These are phyloP conservation scores for Desmodesmus armatus DNA, from an alignment of 139 green algal species.

Conservation along the genomic window DNA sequence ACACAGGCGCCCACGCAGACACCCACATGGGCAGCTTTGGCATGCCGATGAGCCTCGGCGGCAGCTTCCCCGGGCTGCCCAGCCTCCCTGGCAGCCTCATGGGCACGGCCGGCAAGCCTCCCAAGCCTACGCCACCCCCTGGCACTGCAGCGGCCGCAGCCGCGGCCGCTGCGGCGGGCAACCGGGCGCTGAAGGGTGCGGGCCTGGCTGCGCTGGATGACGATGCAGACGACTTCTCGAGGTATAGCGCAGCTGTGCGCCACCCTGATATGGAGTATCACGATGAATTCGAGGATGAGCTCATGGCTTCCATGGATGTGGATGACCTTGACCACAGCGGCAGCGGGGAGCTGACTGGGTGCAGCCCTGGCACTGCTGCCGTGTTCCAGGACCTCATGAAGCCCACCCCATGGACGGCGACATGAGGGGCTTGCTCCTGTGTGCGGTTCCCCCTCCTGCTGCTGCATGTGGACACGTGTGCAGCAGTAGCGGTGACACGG, in stretches of 20 bases:
- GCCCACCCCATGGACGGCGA: neutral
- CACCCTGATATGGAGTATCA: conserved; percentile 28
- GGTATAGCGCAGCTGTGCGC: neutral
- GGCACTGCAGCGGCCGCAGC: neutral
- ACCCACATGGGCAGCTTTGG: conserved; percentile 38
- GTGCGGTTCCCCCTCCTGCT: too few relatives aligned
- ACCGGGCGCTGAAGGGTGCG: neutral
- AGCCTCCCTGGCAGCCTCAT: conserved; percentile 33
- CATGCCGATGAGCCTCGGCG: too few relatives aligned
- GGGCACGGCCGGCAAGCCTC: too few relatives aligned
- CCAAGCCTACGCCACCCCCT: too few relatives aligned
- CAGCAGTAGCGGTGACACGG: too few relatives aligned
- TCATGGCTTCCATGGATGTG: conserved; percentile 31
- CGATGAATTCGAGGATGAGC: conserved; percentile 42
- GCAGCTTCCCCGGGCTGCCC: conserved; percentile 6
- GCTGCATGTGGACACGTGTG: neutral
- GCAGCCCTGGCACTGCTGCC: conserved; percentile 36
- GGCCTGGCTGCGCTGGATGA: conserved; percentile 2
- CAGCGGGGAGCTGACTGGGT: conserved; percentile 30
- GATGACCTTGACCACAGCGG: conserved; percentile 25
- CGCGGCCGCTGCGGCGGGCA: conserved; percentile 1
- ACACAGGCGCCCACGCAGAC: too few relatives aligned
- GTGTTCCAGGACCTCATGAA: conserved; percentile 38
- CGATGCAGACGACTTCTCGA: conserved; percentile 20
- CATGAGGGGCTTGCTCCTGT: too few relatives aligned